A percentile compares a stretch with the other conserved stretches of the same genome.
phyloP scores from a whole-genome alignment of 176 grass and related monocot genomes.

The Musa troglodytarum region DNA sequence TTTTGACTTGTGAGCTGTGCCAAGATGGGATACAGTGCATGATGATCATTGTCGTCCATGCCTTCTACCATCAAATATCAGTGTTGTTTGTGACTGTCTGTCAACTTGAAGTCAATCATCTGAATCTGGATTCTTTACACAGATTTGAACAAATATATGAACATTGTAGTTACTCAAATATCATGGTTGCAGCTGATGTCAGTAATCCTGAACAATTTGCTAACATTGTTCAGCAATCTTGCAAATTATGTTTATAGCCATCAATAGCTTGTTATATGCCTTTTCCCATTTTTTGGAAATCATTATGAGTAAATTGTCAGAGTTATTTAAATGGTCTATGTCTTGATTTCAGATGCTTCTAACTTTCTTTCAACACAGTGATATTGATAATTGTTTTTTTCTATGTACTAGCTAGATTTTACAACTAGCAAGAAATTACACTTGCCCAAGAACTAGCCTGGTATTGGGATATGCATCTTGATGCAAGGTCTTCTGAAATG shows the following conservation, averaged over 20 bases:
- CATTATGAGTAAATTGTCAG: neutral
- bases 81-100: too few relatives aligned
- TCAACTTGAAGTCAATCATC: too few relatives aligned
- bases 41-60: neutral
- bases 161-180: too few relatives aligned
- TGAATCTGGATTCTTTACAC: too few relatives aligned
- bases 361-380: neutral
- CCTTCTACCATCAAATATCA: neutral
- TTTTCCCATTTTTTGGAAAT: neutral
- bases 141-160: too few relatives aligned
- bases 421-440: neutral
- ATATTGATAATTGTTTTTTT: neutral
- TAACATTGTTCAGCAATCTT: too few relatives aligned
- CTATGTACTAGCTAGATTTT: neutral
- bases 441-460: neutral
- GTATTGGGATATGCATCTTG: constrained; percentile 24
- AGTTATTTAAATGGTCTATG: neutral
- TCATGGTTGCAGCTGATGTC: too few relatives aligned
- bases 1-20: neutral
- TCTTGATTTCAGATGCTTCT: neutral
- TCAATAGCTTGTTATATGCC: neutral
- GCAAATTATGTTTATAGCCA: too few relatives aligned
- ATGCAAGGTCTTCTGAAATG: constrained; percentile 19
- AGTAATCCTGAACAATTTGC: too few relatives aligned
- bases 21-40: neutral